phyloP scores from a whole-genome alignment of 257 asterid genomes.

The Solanum dulcamara region DNA sequence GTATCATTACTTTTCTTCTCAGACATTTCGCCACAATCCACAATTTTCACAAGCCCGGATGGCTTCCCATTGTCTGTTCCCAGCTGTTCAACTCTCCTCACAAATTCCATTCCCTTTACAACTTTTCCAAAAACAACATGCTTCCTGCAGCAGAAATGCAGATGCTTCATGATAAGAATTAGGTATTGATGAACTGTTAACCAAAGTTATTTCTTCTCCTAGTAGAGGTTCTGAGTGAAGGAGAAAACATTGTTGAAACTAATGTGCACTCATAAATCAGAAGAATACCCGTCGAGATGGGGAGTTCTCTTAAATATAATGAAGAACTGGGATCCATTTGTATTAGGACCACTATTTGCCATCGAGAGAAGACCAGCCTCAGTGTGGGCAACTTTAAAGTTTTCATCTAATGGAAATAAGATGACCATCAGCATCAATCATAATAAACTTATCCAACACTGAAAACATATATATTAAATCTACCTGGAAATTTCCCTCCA shows the following conservation, averaged over 20 bases:
- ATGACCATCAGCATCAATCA: not conserved
- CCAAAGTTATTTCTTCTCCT: not conserved
- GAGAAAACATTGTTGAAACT: not conserved
- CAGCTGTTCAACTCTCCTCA: slow-evolving; percentile 70
- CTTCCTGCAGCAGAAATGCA: slow-evolving; percentile 36
- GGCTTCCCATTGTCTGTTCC: slow-evolving; percentile 70
- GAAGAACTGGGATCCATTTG: slow-evolving; percentile 98
- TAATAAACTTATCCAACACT: slow-evolving; percentile 1
- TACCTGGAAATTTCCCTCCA: slow-evolving; percentile 95
- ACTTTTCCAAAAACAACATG: slow-evolving; percentile 98
- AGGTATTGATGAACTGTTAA: not conserved
- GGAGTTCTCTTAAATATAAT: slow-evolving; percentile 75
- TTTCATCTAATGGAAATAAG: slow-evolving; percentile 58
- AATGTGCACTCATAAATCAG: not conserved
- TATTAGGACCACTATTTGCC: slow-evolving; percentile 94
- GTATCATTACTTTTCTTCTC: slow-evolving; percentile 17
- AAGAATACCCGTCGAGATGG: slow-evolving; percentile 88
- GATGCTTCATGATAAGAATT: not conserved
- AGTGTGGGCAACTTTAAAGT: slow-evolving; percentile 64
- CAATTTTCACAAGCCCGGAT: slow-evolving; percentile 52
- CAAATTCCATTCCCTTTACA: slow-evolving; percentile 73
- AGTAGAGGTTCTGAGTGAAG: not conserved
- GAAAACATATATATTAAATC: not conserved
- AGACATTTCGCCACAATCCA: slow-evolving; percentile 66
- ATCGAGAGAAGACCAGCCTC: slow-evolving; percentile 86